Evolutionary conservation across 257 asterid species (phyloP).

Genomic region (Solanum paucissectum): DNA sequence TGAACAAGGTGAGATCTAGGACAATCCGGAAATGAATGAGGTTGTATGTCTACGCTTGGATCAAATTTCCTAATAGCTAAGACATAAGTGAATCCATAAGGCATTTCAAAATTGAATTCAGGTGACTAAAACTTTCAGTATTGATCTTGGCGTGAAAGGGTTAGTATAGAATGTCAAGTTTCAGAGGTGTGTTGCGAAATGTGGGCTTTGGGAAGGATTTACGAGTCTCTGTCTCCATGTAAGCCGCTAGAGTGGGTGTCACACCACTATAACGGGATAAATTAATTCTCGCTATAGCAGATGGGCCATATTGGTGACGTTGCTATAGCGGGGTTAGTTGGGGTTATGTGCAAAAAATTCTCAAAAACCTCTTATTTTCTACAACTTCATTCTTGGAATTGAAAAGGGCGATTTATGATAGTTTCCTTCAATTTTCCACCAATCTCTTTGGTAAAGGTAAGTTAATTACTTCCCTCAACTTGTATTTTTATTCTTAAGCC

Average conservation of each 20-base stretch:
- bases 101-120: neutral
- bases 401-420: neutral
- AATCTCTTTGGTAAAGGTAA: neutral
- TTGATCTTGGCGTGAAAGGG: neutral
- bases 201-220: neutral
- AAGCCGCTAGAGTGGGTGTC: neutral
- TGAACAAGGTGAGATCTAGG: neutral
- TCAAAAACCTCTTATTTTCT: neutral
- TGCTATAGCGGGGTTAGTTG: neutral
- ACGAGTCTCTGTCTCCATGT: neutral
- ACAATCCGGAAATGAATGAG: neutral
- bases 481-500: neutral
- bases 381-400: neutral
- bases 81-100: neutral
- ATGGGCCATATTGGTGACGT: neutral
- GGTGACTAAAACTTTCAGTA: neutral
- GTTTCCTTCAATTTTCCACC: neutral
- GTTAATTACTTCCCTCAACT: neutral
- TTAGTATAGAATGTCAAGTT: neutral
- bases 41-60: neutral
- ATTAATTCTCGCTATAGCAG: neutral
- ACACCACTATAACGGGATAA: neutral
- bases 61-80: neutral
- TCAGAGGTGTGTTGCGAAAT: neutral
- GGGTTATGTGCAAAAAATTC: neutral